These are phyloP conservation scores for Cordia subcordata DNA, from an alignment of 257 asterid species.

Conservation along the genomic window DNA sequence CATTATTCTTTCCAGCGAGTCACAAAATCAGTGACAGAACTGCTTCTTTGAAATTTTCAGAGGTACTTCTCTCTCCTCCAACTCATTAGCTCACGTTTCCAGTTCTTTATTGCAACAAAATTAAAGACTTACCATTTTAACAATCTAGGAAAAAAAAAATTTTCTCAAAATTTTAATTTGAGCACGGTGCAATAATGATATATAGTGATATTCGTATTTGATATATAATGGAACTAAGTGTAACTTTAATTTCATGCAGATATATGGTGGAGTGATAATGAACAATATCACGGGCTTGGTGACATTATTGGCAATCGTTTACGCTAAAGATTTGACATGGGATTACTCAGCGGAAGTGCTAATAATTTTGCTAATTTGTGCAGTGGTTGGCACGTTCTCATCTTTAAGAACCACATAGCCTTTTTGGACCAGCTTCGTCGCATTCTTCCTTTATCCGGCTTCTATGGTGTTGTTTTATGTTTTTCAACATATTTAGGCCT, in stretches of 20 bases:
- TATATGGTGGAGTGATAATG: conserved; percentile 38
- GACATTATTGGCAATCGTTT: conserved; percentile 23
- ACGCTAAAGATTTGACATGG: conserved; percentile 30
- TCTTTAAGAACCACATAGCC: conserved; percentile 25
- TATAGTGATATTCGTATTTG: no score
- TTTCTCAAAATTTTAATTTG: no score
- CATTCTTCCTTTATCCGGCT: conserved; percentile 26
- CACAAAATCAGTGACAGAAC: conserved; percentile 42
- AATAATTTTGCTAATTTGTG: conserved; percentile 26
- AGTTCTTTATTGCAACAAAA: no score
- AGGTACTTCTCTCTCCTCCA: conserved; percentile 37
- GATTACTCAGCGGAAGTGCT: conserved; percentile 36
- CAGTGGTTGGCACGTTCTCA: conserved; percentile 25
- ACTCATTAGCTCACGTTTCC: no score
- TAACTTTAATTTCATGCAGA: no score
- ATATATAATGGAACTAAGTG: no score
- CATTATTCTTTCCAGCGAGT: conserved; percentile 52
- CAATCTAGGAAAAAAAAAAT: no score
- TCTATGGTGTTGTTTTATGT: conserved; percentile 23
- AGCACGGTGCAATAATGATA: no score
- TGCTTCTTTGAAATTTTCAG: conserved; percentile 68
- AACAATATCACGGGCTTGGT: conserved; percentile 35
- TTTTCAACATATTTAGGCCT: conserved; percentile 18
- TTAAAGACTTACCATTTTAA: no score
- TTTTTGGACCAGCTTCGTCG: conserved; percentile 35